Percentiles rank a stretch among this genome's conserved stretches.
phyloP scores from a whole-genome alignment of 169 alveolate genomes.

The Plasmodium gonderi region DNA sequence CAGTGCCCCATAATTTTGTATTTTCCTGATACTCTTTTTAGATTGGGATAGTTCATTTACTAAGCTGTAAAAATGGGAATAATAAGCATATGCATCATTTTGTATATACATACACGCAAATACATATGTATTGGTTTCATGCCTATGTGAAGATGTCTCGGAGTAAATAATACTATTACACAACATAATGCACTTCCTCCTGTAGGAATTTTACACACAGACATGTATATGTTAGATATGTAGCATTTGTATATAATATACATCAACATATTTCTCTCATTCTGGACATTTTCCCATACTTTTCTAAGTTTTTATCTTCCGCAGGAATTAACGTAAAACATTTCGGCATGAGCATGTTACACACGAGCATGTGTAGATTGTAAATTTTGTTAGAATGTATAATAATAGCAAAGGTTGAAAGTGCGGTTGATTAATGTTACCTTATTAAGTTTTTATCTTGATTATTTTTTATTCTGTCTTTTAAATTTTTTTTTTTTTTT shows the following conservation, averaged over 20 bases:
- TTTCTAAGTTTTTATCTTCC: constrained; percentile 57
- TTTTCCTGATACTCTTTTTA: constrained; percentile 42
- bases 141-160: neutral
- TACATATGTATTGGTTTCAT: neutral
- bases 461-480: neutral
- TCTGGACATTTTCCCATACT: constrained; percentile 7
- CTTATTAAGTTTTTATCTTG: neutral
- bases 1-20: constrained; percentile 18
- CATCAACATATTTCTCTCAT: neutral
- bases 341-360: constrained; percentile 68
- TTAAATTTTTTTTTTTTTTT: neutral
- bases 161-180: neutral
- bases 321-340: constrained; percentile 33
- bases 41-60: constrained; percentile 49
- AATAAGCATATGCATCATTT: neutral
- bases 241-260: neutral
- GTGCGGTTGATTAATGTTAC: neutral
- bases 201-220: neutral
- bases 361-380: neutral
- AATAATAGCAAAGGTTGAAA: neutral
- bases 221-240: neutral
- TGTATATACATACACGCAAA: neutral
- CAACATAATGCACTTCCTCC: neutral
- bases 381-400: neutral
- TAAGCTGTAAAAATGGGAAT: constrained; percentile 2